Percentiles rank a stretch among this genome's conserved stretches.
Evolutionary conservation across 1,284 basidiomycete species (phyloP).

Genomic region (Sanghuangporus weigelae): DNA sequence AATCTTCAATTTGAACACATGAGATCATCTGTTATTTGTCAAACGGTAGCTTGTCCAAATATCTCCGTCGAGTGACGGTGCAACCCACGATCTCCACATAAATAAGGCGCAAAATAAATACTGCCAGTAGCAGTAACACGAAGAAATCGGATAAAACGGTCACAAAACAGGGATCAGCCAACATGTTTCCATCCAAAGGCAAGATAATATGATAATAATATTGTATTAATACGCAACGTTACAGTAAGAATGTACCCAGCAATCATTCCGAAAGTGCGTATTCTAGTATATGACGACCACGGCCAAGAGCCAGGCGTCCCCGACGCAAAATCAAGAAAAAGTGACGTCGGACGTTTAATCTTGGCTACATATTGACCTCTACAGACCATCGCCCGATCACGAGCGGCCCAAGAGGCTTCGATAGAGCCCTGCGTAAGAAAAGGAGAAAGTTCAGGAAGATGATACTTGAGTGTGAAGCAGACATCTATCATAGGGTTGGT

Average conservation of each 20-base stretch:
- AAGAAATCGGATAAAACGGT: too few relatives aligned
- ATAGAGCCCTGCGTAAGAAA: conserved; percentile 43
- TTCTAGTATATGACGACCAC: neutral
- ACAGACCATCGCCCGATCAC: conserved; percentile 35
- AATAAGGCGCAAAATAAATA: too few relatives aligned
- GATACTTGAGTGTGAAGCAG: too few relatives aligned
- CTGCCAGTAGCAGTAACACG: too few relatives aligned
- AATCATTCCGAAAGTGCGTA: conserved; percentile 12
- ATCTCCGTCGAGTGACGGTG: too few relatives aligned
- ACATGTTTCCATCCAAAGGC: too few relatives aligned
- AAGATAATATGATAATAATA: neutral
- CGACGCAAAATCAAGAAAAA: neutral
- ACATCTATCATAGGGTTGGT: too few relatives aligned
- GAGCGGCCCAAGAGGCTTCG: conserved; percentile 50
- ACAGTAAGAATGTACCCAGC: conserved; percentile 1
- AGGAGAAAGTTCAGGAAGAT: neutral
- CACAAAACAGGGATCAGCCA: too few relatives aligned
- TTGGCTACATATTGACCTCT: conserved; percentile 67
- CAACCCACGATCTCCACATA: too few relatives aligned
- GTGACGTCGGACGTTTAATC: conserved; percentile 26
- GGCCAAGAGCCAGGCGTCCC: conserved; percentile 2
- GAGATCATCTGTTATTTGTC: too few relatives aligned
- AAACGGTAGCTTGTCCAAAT: too few relatives aligned
- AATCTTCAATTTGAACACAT: too few relatives aligned
- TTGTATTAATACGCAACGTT: neutral